A percentile compares a stretch with the other conserved stretches of the same genome.
These are phyloP conservation scores for Hyaloscypha variabilis DNA, from an alignment of 495 filamentous ascomycete species.

Conservation along the genomic window DNA sequence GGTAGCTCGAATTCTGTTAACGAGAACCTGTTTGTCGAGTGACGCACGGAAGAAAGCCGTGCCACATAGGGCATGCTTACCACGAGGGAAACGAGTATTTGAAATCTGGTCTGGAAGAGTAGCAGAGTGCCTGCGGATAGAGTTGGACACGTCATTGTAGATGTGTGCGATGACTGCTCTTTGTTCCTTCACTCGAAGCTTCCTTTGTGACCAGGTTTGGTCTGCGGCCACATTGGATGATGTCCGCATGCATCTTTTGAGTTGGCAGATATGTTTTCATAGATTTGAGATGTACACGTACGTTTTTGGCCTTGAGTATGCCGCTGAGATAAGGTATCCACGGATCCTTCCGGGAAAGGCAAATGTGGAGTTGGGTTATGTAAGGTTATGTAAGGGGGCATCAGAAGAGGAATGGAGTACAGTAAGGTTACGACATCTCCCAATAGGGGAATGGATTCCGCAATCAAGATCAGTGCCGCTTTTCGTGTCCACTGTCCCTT, in stretches of 20 bases:
- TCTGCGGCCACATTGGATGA: too few species aligned
- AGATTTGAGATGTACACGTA: too few species aligned
- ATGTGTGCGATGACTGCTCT: background rate
- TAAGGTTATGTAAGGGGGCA: too few species aligned
- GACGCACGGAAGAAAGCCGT: background rate
- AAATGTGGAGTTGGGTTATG: too few species aligned
- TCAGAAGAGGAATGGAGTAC: too few species aligned
- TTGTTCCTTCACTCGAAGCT: background rate
- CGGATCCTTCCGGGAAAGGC: too few species aligned
- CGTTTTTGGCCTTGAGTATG: too few species aligned
- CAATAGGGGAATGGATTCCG: background rate
- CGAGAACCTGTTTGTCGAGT: background rate
- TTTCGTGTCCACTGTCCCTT: too few species aligned
- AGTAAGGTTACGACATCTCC: background rate
- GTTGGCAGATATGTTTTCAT: too few species aligned
- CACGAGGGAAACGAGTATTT: background rate
- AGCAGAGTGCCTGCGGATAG: background rate
- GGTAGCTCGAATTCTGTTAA: background rate
- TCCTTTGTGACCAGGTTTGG: background rate
- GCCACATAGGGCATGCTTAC: background rate
- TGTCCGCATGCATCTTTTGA: too few species aligned
- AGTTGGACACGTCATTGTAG: background rate
- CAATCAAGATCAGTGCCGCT: background rate
- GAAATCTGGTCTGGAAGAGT: background rate
- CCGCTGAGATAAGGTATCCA: too few species aligned